These are phyloP conservation scores for Giardia muris DNA, from an alignment of 208 protist species.

Conservation along the genomic window DNA sequence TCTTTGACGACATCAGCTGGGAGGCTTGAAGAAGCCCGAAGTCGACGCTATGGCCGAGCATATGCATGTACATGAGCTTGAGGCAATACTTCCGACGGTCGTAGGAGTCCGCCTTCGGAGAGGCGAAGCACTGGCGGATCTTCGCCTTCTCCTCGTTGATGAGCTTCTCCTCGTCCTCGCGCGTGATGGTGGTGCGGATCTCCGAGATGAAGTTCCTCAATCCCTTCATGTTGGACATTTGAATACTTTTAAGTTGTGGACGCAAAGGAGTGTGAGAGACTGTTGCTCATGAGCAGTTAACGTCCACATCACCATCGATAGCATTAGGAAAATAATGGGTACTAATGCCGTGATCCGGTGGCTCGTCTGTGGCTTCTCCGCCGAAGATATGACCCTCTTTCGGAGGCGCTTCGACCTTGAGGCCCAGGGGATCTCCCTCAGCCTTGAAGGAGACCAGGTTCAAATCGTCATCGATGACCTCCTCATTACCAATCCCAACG, in stretches of 20 bases:
- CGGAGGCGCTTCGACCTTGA: too few species aligned
- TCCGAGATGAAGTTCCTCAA: conserved; percentile 36
- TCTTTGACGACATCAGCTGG: conserved; percentile 69
- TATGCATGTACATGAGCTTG: conserved; percentile 98
- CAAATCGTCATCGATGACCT: too few species aligned
- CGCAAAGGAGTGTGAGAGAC: too few species aligned
- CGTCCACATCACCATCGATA: too few species aligned
- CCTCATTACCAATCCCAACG: too few species aligned
- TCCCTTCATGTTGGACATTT: conserved; percentile 23
- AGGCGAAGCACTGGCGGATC: conserved; percentile 85
- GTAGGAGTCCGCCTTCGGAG: conserved; percentile 60
- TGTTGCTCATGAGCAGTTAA: too few species aligned
- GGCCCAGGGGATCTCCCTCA: too few species aligned
- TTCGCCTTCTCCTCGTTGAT: conserved; percentile 94
- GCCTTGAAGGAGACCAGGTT: too few species aligned
- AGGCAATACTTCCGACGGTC: conserved; percentile 95
- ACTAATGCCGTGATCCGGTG: too few species aligned
- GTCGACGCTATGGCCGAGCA: conserved; percentile 93
- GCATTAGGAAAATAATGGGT: too few species aligned
- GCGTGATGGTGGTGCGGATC: conserved; percentile 36
- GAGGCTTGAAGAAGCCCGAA: conserved; percentile 97
- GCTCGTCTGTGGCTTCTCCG: too few species aligned
- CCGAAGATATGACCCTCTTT: too few species aligned
- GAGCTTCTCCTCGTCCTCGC: conserved; percentile 72
- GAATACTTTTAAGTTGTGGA: neutral